Evolutionary conservation across 805 yeast genomes (phyloP), one percentile per base, ranked within the genome.

Genomic region (Ogataea henricii): DNA sequence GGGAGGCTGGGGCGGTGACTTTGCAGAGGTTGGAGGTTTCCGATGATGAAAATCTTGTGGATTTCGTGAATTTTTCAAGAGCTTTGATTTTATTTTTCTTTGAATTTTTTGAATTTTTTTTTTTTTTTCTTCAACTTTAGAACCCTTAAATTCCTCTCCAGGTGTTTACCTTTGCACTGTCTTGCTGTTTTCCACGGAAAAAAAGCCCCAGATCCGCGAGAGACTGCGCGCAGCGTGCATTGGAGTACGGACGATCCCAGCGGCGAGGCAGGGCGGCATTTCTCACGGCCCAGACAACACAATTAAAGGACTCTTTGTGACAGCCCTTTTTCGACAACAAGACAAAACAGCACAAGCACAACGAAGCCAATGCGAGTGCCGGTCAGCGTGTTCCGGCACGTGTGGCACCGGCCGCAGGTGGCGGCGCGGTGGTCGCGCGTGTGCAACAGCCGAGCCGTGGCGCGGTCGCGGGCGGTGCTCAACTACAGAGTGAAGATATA

Each of bases 401-500:
- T 40, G 17, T 32, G 32, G 27, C 44, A 33, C n/a, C 29, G 25
- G 27, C 45, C 23, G 20, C 27, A 23, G 26, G 16, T 23, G 40
- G 34, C 20, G 26, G 37, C 40, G 22, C 18, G 20, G 14, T 18
- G 17, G 29, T 13, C 36, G 3, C 14, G 29, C 13, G 27, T 40
- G 27, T n/a, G 27, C 26, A 40, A 30, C 20, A 29, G 35, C 29
- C 16, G 21, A 13, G n/a, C 29, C 2, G 36, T 40, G 20, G 29
- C 21, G 12, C 22, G 35, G n/a, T 14, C 36, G 2, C 33, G 37
- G 34, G 30, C 49, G 2, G 17, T 52, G 10, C 43, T 57, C 22
- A 49, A 52, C 34, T 48, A 49, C 43, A 48, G 41, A 26, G 36
- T 59, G 29, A 52, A 45, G 27, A 16, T 54, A 6, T 51, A 49